These are phyloP conservation scores for Avena atlantica DNA, from an alignment of 176 grass and related monocot genomes.

Conservation along the genomic window DNA sequence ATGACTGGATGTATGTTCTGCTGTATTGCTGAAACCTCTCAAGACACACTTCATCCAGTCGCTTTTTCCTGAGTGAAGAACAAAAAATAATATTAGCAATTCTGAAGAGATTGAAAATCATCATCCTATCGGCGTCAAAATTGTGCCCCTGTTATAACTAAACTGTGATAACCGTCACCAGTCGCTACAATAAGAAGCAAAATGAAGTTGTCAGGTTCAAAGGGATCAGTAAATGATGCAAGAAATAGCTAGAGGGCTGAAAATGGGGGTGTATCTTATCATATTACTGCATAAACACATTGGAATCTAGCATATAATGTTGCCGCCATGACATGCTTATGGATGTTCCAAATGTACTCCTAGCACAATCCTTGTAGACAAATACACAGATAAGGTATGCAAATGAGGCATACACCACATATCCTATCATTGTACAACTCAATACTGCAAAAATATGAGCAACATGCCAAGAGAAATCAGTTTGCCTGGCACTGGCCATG, in stretches of 20 bases:
- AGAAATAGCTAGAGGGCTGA: neutral
- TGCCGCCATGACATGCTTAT: neutral
- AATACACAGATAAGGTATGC: neutral
- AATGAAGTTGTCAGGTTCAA: neutral
- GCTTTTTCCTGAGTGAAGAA: constrained; percentile 59
- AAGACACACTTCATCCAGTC: constrained; percentile 89
- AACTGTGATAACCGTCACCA: neutral
- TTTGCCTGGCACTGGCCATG: too few relatives aligned
- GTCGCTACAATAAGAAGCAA: neutral
- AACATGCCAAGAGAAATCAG: too few relatives aligned
- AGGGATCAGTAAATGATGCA: neutral
- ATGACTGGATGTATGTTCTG: constrained; percentile 88
- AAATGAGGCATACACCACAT: constrained; percentile 19
- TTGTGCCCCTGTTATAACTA: neutral
- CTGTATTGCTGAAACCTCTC: constrained; percentile 93
- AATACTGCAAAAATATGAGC: too few relatives aligned
- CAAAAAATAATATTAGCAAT: neutral
- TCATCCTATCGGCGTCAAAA: neutral
- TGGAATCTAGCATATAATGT: neutral
- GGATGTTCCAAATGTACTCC: neutral
- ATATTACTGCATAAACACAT: neutral
- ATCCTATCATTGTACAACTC: neutral
- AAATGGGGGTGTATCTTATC: too few relatives aligned
- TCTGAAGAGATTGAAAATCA: neutral
- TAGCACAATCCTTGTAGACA: neutral